Evolutionary conservation across 106 monocot genomes (phyloP).

Genomic region (Dendrobium officinale): DNA sequence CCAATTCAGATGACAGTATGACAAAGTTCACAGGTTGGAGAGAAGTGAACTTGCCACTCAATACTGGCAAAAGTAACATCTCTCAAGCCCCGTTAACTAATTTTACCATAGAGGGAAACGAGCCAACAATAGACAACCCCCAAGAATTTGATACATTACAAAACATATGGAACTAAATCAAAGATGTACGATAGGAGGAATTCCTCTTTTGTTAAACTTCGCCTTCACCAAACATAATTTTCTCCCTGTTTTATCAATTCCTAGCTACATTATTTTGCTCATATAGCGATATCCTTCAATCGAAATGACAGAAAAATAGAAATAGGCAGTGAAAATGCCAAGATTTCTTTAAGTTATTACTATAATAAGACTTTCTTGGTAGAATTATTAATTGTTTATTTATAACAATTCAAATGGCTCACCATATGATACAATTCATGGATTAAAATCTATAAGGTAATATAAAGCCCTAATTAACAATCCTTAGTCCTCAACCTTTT

Average conservation of each 20-base stretch:
- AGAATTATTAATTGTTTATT: not conserved
- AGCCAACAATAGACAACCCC: not conserved
- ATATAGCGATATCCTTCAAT: not conserved
- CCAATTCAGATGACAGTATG: not conserved
- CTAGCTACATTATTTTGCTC: not conserved
- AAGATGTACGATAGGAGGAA: not conserved
- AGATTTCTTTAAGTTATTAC: not conserved
- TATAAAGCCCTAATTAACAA: not conserved
- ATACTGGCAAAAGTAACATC: not conserved
- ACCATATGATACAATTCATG: not conserved
- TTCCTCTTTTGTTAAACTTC: not conserved
- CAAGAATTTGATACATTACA: not conserved
- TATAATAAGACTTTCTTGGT: not conserved
- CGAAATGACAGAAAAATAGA: not conserved
- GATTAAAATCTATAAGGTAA: not conserved
- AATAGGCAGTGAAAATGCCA: not conserved
- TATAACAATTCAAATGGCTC: not conserved
- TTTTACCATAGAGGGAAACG: too few relatives aligned
- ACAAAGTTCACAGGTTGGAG: not conserved
- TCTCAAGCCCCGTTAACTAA: not conserved
- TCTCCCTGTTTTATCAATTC: not conserved
- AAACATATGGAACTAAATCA: not conserved
- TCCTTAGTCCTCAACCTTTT: not conserved
- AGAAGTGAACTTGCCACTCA: not conserved
- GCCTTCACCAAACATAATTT: not conserved